Percentiles rank a stretch among this genome's conserved stretches.
Conservation (phyloP, 1,284 basidiomycete genomes). For the Malassezia nana region DNA sequence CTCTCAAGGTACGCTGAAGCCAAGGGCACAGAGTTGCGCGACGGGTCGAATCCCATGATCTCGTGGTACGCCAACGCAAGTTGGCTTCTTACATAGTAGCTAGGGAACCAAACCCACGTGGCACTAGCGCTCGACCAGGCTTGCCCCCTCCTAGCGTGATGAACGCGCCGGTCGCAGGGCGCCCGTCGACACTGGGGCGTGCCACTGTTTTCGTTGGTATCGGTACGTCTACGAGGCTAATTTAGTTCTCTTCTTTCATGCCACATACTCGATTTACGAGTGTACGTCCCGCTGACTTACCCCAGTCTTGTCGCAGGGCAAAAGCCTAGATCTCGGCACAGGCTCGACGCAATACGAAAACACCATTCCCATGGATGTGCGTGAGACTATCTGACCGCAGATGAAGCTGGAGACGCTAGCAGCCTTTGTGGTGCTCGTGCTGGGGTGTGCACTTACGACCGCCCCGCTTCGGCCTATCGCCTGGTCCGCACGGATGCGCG, state of each 20-base stretch:
- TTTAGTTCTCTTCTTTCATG: slow-evolving; percentile 18
- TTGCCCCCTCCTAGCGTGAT: not conserved
- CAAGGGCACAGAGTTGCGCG: slow-evolving; percentile 58
- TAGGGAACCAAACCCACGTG: not conserved
- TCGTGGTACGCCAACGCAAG: slow-evolving; percentile 83
- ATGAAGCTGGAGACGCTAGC: slow-evolving; percentile 9
- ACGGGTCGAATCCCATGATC: slow-evolving; percentile 75
- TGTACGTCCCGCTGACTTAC: slow-evolving; percentile 3
- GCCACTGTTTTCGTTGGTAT: not conserved
- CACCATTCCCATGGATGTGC: slow-evolving; percentile 15
- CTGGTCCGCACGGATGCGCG: slow-evolving; percentile 16
- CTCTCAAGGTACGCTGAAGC: slow-evolving; percentile 69
- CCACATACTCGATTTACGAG: slow-evolving; percentile 20
- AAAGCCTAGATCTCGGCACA: slow-evolving; percentile 15
- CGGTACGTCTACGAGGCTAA: slow-evolving; percentile 1
- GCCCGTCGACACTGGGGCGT: slow-evolving; percentile 5
- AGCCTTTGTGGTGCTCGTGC: slow-evolving; percentile 16
- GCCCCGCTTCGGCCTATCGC: slow-evolving; percentile 10
- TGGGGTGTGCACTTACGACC: slow-evolving; percentile 14
- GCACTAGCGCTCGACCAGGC: not conserved
- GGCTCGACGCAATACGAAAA: slow-evolving; percentile 9
- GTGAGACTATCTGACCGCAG: slow-evolving; percentile 6
- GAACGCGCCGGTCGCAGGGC: not conserved
- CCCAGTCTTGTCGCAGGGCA: slow-evolving; percentile 17
- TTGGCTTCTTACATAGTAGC: slow-evolving; percentile 40